Evolutionary conservation across 1,284 basidiomycete genomes (phyloP), one percentile per base, ranked within the genome.

Genomic region (Phylloporus gajari): DNA sequence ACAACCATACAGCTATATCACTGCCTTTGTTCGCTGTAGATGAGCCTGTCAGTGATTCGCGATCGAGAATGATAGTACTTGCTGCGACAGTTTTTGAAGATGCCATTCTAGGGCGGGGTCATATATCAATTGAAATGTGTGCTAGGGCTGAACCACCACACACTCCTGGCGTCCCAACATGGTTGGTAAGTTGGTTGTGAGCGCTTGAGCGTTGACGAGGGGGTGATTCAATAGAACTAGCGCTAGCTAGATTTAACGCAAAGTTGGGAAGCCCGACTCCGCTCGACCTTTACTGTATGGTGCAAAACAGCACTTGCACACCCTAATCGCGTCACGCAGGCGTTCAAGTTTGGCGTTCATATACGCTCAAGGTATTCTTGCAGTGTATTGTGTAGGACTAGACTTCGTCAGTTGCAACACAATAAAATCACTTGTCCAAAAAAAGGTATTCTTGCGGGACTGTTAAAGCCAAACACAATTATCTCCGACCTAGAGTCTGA

Each of bases 121-220:
- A 48, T 79, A 69, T 77, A 25, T 70, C 46, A 74, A 62, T 69
- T 44, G 35, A 40, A 15, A 46, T 60, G 88, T 94, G 80, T 84
- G 97, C 96, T 91, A 97, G 91, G 95, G 95, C 86, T 98, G 97
- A 76, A 98, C 97, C 95, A 98, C 96, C 90, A 98, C 96, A 84
- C 94, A 91, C 81, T 95, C 94, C 82, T 97, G 96, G 81, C 96
- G 93, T 78, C 91, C 91, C 48, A 94, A 95, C 96, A 97, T 97
- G 80, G 80, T 93, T 86, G 77, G 76, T 72, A 69, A 81, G 60
- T 63, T 46, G 58, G 19, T 67, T 56, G 2, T 51, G 35, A 35
- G 35, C 35, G 60, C 35, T 19, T 46, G 27, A 56, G 40, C 58
- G 75, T 76, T 67, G 74, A 68, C 72, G 75, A 75, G 60, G 75